Evolutionary conservation across 2,329 filamentous ascomycete genomes (phyloP), one percentile per base, ranked within the genome.

Genomic region (Cordyceps pruinosa): DNA sequence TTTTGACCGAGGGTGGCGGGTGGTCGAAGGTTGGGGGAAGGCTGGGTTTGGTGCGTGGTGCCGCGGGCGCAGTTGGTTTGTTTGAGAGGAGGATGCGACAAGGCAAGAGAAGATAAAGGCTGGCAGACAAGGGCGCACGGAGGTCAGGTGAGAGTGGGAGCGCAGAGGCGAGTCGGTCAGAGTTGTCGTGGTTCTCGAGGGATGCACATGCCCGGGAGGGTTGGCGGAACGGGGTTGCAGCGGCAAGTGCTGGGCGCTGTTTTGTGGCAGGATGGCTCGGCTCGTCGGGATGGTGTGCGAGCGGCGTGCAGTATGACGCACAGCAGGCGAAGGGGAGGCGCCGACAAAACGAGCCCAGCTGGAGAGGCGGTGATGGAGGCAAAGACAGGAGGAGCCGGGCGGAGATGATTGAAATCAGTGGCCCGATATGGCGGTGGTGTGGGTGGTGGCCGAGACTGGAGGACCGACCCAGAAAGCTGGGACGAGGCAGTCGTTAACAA

Each of bases 381-480:
- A 47, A 41, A 44, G 37, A 35, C 32, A 30, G 26, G 42, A 47
- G 41, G 8, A 19, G n/a, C n/a, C 10, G 44, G 25, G 42, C 44
- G 44, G 44, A 30, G 52, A 44, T 19, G 44, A 45, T 56, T 41
- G 42, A 13, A 47, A 39, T 41, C 42, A 45, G 52, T 41, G 42
- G 42, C 42, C 52, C 44, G 34, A 56, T 46, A 32, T 56, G 44
- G 44, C 28, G 30, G 37, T 54, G 52, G 52, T 56, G 52, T 56
- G 42, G 52, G 25, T 37, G 42, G 52, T 42, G 53, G 44, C 30
- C 53, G 41, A 54, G 51, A 42, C 53, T 39, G 30, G 26, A 49
- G 19, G 53, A 56, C 53, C 53, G 53, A 56, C 53, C 53, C 45
- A 56, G 45, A 49, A 56, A 56, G 53, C 53, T 49, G 53, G 53